Evolutionary conservation across 208 protist species (phyloP), one percentile per base, ranked within the genome.

Genomic region (Trypanosoma vivax): DNA sequence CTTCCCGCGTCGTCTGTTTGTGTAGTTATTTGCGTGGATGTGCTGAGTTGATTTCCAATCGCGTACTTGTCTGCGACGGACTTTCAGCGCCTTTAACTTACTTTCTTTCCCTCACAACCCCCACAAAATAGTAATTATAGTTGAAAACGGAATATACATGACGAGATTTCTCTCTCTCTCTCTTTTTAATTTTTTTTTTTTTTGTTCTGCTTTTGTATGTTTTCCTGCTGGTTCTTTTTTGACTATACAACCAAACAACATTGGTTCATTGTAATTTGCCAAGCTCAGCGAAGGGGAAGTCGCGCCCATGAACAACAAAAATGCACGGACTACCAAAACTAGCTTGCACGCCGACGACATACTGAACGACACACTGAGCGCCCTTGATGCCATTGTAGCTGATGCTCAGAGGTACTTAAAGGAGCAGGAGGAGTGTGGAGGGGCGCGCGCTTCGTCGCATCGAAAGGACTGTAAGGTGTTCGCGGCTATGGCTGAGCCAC

Each of bases 381-480:
- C 55, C 11, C 65, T 86, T 29, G 78, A 86, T 37, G 48, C 70
- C 24, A 73, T 86, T 23, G 67, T 76, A 5, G 50, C 55, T 19
- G 77, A 85, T 14, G 77, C 77, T 1, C 77, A 80, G 58, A 30
- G 48, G 24, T 72, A 79, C 46, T 49, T 47, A 14, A 42, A 52
- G 13, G 51, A 49, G 24, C 34, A 71, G 24, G n/a, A 56, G 42
- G 46, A 69, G 43, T 38, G 40, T 30, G 46, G 55, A 10, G 18
- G 0, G 7, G 33, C 14, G 14, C 3, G 5, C 29, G 1, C 46
- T 27, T 4, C 5, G 41, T 18, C 13, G 7, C 42, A 45, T 5
- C 25, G 41, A 19, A 42, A 43, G 21, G 40, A 27, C 25, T 50
- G 51, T 31, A 35, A 13, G 18, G 65, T 88, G 3, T 77, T 81